These are phyloP conservation scores for Globisporangium paddicum DNA, from an alignment of 352 stramenopile genomes.

Conservation along the genomic window DNA sequence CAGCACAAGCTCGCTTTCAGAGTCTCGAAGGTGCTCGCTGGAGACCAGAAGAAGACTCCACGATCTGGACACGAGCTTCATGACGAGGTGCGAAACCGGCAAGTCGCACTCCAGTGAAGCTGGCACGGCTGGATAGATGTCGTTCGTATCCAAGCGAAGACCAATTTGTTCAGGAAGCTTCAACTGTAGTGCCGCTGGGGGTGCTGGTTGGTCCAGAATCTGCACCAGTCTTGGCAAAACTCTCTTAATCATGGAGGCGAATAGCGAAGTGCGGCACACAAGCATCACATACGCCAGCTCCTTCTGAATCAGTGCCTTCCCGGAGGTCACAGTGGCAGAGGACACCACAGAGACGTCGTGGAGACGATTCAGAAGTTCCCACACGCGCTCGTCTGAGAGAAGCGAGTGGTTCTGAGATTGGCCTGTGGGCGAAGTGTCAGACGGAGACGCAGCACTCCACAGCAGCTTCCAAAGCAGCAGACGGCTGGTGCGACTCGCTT, in stretches of 20 bases:
- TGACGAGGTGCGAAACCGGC: conserved; percentile 13
- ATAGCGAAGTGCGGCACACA: conserved; percentile 1
- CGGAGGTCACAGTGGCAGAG: background rate
- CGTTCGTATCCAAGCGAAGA: background rate
- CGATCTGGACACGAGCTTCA: conserved; percentile 29
- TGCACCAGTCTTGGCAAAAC: conserved; percentile 8
- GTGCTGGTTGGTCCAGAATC: background rate
- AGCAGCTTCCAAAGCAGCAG: conserved; percentile 32
- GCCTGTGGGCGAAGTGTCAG: background rate
- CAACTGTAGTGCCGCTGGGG: background rate
- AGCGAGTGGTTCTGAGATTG: background rate
- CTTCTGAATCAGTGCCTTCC: conserved; percentile 4
- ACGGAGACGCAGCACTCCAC: conserved; percentile 16
- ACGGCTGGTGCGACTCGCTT: conserved; percentile 10
- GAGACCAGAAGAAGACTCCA: conserved; percentile 19
- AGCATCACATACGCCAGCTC: conserved; percentile 9
- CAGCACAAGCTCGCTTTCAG: conserved; percentile 12
- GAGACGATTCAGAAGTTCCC: conserved; percentile 16
- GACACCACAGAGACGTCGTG: background rate
- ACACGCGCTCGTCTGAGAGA: background rate
- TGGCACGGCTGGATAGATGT: background rate
- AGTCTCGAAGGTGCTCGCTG: background rate
- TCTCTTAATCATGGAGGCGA: background rate
- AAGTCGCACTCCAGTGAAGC: conserved; percentile 9
- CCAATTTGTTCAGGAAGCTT: background rate